Base-by-base conservation (phyloP, 179 eudicot species). In the Pouteria campechiana region DNA sequence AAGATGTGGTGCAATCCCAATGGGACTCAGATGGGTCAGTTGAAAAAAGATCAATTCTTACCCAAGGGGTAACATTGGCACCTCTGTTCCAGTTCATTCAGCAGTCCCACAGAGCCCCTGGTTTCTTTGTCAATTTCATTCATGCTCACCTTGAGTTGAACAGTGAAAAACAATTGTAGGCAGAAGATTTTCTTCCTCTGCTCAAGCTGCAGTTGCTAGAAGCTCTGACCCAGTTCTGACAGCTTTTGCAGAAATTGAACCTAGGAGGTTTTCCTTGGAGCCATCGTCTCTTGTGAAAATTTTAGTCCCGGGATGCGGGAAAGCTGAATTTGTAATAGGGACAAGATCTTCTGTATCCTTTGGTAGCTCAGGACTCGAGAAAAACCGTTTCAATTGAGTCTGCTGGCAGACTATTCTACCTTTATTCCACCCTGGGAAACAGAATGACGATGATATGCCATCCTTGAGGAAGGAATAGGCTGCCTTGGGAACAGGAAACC, bases 371-470 rank as follows among this genome's bases (percentile, higher is more conserved):
- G 49, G 12, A 17, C 67, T 68, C 10, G 70, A 58, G 27, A 89
- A 61, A 50, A 76, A 50, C 33, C 67, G 78, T 54, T 78, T 84
- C 36, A 89, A 72, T 55, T 81, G 79, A 37, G 72, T 27, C 49
- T 69, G 76, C 32, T 78, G 97, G 58, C 93, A 81, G 54, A 68
- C 58, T 17, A 89, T 73, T 50, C 97, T 73, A 10, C 95, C 95
- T 55, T 74, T 81, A 63, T 76, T 89, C 97, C 97, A 89, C 45
- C 70, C 83, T 30, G 97, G 81, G 46, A 70, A 72, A 54, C 65
- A 34, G 67, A 89, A 89, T 11, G 76, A 74, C 4, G 93, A 53
- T 27, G 94, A 77, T 17, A 78, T 52, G 39, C 55, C 58, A 12
- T 78, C 89, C 57, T 70, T 61, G 20, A 89, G 68, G 60, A 89